phyloP scores from a whole-genome alignment of 495 filamentous ascomycete species.

The Penicillium desertorum region DNA sequence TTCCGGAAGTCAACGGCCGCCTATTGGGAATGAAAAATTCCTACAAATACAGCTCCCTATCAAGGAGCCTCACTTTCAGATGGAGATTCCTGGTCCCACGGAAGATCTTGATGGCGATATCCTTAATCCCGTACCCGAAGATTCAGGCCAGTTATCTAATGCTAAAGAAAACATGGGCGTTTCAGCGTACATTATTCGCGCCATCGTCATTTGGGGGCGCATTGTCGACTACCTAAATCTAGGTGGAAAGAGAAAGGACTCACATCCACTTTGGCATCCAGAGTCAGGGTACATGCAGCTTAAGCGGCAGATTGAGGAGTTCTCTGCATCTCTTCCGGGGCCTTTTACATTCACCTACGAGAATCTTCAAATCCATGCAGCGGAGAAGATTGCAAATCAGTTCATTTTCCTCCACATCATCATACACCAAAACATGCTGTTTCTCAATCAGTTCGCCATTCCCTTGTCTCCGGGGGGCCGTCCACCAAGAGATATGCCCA shows the following conservation, averaged over 20 bases:
- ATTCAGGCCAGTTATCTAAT: slow-evolving; percentile 62
- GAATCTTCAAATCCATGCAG: slow-evolving; percentile 81
- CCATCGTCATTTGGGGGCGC: slow-evolving; percentile 84
- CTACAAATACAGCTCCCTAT: slow-evolving; percentile 89
- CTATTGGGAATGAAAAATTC: slow-evolving; percentile 85
- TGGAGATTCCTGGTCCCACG: slow-evolving; percentile 86
- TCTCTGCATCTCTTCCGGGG: slow-evolving; percentile 67
- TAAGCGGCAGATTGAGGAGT: slow-evolving; percentile 67
- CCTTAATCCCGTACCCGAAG: slow-evolving; percentile 60
- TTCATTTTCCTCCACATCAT: slow-evolving; percentile 93
- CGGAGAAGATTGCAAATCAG: slow-evolving; percentile 82
- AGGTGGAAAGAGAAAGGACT: slow-evolving; percentile 80
- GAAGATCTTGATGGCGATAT: slow-evolving; percentile 78
- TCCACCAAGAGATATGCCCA: slow-evolving; percentile 73
- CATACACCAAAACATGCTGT: slow-evolving; percentile 84
- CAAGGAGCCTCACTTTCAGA: slow-evolving; percentile 83
- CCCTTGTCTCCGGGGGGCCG: slow-evolving; percentile 65
- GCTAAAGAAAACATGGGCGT: slow-evolving; percentile 89
- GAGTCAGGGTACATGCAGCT: slow-evolving; percentile 73
- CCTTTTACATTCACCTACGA: slow-evolving; percentile 70
- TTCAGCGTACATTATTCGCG: slow-evolving; percentile 84
- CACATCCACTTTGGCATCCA: slow-evolving; percentile 74
- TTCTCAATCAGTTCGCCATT: slow-evolving; percentile 85
- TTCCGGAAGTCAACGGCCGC: slow-evolving; percentile 89
- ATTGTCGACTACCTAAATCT: slow-evolving; percentile 89